A percentile compares a stretch with the other conserved stretches of the same genome.
phyloP scores from a whole-genome alignment of 2,329 filamentous ascomycete species.

The Elsinoe fawcettii region DNA sequence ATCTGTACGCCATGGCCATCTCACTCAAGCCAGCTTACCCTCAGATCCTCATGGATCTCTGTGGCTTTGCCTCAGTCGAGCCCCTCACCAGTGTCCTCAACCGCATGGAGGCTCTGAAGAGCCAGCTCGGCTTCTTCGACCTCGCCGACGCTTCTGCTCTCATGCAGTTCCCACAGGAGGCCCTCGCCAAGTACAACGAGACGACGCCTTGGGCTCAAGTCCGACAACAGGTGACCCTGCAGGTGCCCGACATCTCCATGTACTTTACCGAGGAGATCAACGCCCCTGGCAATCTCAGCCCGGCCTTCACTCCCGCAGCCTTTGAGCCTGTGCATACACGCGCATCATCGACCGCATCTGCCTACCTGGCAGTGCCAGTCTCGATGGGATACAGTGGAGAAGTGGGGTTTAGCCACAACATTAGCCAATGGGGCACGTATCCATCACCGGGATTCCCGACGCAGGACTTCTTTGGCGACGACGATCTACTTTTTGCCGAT shows the following conservation, averaged over 20 bases:
- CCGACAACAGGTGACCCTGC: slow-evolving; percentile 24
- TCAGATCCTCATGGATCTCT: slow-evolving; percentile 82
- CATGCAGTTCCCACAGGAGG: slow-evolving; percentile 41
- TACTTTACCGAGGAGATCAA: slow-evolving; percentile 30
- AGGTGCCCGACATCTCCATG: slow-evolving; percentile 33
- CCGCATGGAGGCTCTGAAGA: slow-evolving; percentile 60
- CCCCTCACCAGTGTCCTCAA: slow-evolving; percentile 82
- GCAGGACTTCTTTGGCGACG: slow-evolving; percentile 30
- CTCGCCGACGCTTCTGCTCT: slow-evolving; percentile 37
- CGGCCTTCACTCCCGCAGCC: slow-evolving; percentile 43
- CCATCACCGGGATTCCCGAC: slow-evolving; percentile 30
- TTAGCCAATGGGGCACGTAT: slow-evolving; percentile 27
- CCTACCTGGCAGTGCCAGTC: slow-evolving; percentile 40
- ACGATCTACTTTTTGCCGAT: slow-evolving; percentile 30
- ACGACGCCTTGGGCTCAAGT: slow-evolving; percentile 32
- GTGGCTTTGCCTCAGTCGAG: slow-evolving; percentile 56
- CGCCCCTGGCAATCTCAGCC: slow-evolving; percentile 39
- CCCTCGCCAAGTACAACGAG: slow-evolving; percentile 36
- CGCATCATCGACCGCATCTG: slow-evolving; percentile 25
- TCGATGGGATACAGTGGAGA: slow-evolving; percentile 19
- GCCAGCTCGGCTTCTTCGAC: slow-evolving; percentile 34
- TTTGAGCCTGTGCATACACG: slow-evolving; percentile 30
- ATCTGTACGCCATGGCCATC: slow-evolving; percentile 84
- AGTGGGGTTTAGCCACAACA: slow-evolving; percentile 25
- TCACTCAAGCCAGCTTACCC: slow-evolving; percentile 86